Conservation (phyloP, 208 protist genomes). For the Trypanosoma congolense region DNA sequence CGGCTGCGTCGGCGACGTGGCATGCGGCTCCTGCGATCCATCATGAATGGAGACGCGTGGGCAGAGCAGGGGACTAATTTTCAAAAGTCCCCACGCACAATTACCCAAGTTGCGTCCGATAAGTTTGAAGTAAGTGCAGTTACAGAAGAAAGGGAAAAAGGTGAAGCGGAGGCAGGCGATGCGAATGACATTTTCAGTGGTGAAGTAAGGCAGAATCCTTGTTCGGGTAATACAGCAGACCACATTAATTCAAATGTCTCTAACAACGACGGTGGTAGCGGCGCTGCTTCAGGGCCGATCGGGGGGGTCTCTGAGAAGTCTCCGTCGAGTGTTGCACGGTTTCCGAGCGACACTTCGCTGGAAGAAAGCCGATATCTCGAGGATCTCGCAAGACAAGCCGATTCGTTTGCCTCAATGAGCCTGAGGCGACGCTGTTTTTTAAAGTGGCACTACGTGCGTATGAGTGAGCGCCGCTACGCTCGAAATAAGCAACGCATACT, state of each 20-base stretch:
- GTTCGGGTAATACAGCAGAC: no score
- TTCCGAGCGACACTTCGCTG: no score
- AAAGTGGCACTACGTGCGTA: constrained; percentile 30
- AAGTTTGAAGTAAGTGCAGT: background rate
- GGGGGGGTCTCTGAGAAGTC: no score
- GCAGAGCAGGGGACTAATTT: no score
- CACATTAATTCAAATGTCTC: no score
- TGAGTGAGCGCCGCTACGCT: constrained; percentile 26
- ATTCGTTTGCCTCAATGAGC: background rate
- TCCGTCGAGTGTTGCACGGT: no score
- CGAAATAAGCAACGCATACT: constrained; percentile 17
- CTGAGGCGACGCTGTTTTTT: constrained; percentile 10
- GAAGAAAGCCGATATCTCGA: no score
- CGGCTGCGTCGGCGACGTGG: constrained; percentile 57
- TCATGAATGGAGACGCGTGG: constrained; percentile 10
- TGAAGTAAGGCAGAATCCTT: background rate
- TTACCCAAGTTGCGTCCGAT: no score
- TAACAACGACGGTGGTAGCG: no score
- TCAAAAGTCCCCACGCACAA: no score
- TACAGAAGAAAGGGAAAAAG: background rate
- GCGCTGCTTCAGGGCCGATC: no score
- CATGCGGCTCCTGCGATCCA: constrained; percentile 27
- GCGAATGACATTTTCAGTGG: background rate
- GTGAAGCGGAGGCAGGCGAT: background rate
- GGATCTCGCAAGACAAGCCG: background rate